Evolutionary conservation across 345 rosid species (phyloP), one percentile per base, ranked within the genome.

Genomic region (Hypericum androsaemum): DNA sequence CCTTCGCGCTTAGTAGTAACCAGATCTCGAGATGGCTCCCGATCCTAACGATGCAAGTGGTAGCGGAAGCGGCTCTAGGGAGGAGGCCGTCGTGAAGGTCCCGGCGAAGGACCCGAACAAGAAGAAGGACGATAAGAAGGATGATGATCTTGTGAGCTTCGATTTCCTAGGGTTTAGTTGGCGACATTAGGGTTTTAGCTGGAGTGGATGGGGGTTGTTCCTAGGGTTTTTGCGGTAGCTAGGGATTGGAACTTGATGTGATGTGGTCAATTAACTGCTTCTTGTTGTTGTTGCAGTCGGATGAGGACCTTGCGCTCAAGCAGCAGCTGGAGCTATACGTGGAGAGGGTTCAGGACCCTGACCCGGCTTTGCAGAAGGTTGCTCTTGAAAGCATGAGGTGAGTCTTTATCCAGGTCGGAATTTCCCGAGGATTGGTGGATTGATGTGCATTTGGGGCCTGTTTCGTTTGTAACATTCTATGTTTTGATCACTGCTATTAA

Each of bases 331-430:
- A 92, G 81, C 60, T 92, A 56, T 88, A 92, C 59, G 95, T 88
- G 16, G 99, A 92, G 67, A 77, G 99, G 64, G 86, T 81, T 67
- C 95, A 85, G 74, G 99, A 88, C 64, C 60, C 90, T 53, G 84
- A 92, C 61, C 85, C 90, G 8, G 90, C 77, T 40, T 59, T 88
- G 63, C 97, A 92, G 85, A 88, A 77, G 77, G 74, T 68, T 50
- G 97, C 99, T 37, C 80, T 92, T 41, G 94, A 92, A 72, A 88
- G 89, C 74, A 81, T 92, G 97, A 92, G 94, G 99, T 92, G 63
- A 47, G 55, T 1, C 32, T 22, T 22, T 22, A 22, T 22, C 32
- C 32, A 4, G 32, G 32, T 22, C n/a, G n/a, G n/a, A n/a, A n/a
- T n/a, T n/a, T n/a, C n/a, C n/a, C n/a, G n/a, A n/a, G n/a, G n/a